Evolutionary conservation across 257 asterid genomes (phyloP), one percentile per base, ranked within the genome.

Genomic region (Agastache rugosa): DNA sequence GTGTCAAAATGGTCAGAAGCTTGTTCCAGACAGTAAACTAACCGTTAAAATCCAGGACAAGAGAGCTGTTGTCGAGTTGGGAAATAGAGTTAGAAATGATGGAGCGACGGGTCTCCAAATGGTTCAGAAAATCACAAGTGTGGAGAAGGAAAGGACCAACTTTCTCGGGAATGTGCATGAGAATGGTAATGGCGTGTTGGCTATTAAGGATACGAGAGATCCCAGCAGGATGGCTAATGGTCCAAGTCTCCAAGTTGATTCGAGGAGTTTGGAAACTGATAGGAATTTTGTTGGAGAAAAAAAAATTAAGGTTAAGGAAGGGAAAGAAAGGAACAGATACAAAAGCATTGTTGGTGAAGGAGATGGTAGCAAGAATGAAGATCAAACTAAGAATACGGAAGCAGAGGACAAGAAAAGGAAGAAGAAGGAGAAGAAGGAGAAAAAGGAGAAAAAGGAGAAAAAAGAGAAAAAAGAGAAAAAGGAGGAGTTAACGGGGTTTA

Each of bases 371-470:
- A 70, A 83, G 70, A 82, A 65, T 31, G 73, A 51, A 64, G 81
- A 69, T 67, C 79, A 74, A 78, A 74, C 69, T 64, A 82, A 76
- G 83, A 83, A 75, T 12, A 74, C 68, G 27, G 79, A 79, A 75
- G 79, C 78, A 5, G 85, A 78, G 84, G 85, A 83, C 29, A 81
- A 83, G 75, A 81, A 80, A 35, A 69, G 78, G 79, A 77, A 79
- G 59, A 62, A 79, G 78, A 81, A 81, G 78, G 61, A 80, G 5
- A 76, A 37, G 59, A 77, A 54, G 62, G 53, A 54, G 48, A 62
- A 50, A 71, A 62, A 74, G 68, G 58, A 84, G 74, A 83, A 78
- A 27, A 67, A 76, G 77, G 75, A 79, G 54, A 62, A 77, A 75
- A 81, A 79, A 73, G 54, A 80, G 5, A 76, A 48, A 70, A 77